These are phyloP conservation scores for Aspergillus sp. DNA, from an alignment of 2,329 filamentous ascomycete genomes.

Conservation along the genomic window DNA sequence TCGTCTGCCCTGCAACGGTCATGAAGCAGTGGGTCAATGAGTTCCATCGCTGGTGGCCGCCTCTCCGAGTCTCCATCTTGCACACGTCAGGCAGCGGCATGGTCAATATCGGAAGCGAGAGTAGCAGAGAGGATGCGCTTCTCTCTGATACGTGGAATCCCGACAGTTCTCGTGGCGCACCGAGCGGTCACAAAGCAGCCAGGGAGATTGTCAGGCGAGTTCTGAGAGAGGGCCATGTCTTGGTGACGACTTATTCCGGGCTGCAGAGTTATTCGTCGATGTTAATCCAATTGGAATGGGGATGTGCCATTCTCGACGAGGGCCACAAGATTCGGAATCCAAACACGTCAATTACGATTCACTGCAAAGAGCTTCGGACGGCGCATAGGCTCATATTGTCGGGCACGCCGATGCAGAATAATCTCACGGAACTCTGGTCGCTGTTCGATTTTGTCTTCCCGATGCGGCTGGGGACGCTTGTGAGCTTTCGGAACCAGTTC, in stretches of 20 bases:
- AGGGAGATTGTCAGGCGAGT: constrained; percentile 75
- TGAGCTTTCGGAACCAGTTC: constrained; percentile 84
- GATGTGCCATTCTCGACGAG: constrained; percentile 88
- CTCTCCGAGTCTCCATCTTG: constrained; percentile 87
- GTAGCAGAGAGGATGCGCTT: constrained; percentile 53
- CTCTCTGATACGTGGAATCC: constrained; percentile 48
- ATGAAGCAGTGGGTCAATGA: constrained; percentile 98
- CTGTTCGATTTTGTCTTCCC: constrained; percentile 96
- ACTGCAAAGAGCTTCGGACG: constrained; percentile 87
- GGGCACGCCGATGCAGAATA: constrained; percentile 96
- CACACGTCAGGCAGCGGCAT: constrained; percentile 95
- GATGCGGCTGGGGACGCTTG: constrained; percentile 84
- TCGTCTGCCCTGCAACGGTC: constrained; percentile 89
- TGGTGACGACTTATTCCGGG: constrained; percentile 92
- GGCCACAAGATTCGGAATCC: constrained; percentile 98
- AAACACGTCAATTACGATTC: constrained; percentile 86
- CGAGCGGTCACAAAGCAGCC: constrained; percentile 57
- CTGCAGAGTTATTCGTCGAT: constrained; percentile 85
- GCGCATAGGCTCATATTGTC: constrained; percentile 87
- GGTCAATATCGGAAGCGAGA: constrained; percentile 62
- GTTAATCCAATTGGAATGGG: constrained; percentile 77
- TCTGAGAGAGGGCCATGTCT: constrained; percentile 73
- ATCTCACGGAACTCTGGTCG: constrained; percentile 89
- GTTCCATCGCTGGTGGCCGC: constrained; percentile 99
- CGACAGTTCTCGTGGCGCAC: constrained; percentile 26